Evolutionary conservation across 116 monocot genomes (phyloP).

Genomic region (Iris pallida): DNA sequence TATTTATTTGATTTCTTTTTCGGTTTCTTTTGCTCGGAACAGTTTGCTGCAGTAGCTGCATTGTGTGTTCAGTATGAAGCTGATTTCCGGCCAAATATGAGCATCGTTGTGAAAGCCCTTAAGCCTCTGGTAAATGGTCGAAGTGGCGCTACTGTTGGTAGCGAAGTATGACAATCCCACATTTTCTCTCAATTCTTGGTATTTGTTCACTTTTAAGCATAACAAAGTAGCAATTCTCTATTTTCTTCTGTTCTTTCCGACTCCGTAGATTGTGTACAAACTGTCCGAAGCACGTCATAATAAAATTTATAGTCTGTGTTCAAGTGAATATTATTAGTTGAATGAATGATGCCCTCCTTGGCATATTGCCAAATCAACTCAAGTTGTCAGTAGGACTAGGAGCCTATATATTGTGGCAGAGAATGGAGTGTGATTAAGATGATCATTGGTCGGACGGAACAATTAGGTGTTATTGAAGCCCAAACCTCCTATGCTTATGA

Average conservation of each 20-base stretch:
- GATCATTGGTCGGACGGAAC: no score
- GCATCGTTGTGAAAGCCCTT: slow-evolving; percentile 59
- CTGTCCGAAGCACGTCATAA: no score
- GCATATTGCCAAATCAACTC: no score
- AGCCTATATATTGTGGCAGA: no score
- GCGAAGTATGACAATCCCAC: neutral
- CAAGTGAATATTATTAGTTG: no score
- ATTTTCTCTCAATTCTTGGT: neutral
- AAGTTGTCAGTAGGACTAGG: no score
- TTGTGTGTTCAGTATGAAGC: slow-evolving; percentile 70
- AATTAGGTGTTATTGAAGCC: no score
- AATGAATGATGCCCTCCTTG: no score
- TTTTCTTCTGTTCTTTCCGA: neutral
- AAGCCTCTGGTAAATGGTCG: slow-evolving; percentile 39
- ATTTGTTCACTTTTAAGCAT: neutral
- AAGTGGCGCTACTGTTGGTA: slow-evolving; percentile 22
- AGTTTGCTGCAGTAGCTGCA: slow-evolving; percentile 65
- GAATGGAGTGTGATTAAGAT: no score
- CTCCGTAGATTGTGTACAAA: no score
- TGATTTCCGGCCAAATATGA: slow-evolving; percentile 65
- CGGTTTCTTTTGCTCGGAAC: neutral
- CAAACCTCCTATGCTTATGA: no score
- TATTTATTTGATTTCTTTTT: neutral
- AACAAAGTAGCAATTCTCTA: neutral
- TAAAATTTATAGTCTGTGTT: no score